Evolutionary conservation across 2,329 filamentous ascomycete genomes (phyloP).

Genomic region (Fusarium agapanthi): DNA sequence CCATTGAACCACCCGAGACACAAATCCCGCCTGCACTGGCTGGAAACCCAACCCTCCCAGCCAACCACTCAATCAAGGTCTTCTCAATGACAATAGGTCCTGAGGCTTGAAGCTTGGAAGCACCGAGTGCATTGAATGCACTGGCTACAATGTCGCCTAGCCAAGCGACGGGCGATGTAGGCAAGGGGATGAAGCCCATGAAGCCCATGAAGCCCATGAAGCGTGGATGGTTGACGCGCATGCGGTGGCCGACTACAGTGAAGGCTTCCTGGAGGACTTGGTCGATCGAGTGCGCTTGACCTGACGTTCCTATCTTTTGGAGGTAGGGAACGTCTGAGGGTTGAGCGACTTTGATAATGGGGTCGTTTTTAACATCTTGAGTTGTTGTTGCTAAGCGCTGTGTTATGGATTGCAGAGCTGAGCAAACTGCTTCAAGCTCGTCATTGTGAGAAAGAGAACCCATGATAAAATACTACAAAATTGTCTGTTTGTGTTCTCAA

Average conservation of each 20-base stretch:
- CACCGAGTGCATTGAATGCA: conserved; percentile 35
- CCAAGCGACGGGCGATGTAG: conserved; percentile 35
- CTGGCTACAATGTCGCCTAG: conserved; percentile 31
- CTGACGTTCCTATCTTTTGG: conserved; percentile 9
- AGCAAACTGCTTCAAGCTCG: conserved; percentile 12
- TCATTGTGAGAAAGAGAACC: not conserved
- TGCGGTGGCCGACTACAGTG: conserved; percentile 11
- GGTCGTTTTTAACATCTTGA: conserved; percentile 7
- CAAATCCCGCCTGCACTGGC: conserved; percentile 33
- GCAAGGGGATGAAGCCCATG: conserved; percentile 38
- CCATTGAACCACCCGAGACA: conserved; percentile 42
- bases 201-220: conserved; percentile 39
- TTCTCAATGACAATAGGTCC: conserved; percentile 39
- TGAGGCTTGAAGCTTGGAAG: conserved; percentile 32
- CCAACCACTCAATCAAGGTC: conserved; percentile 37
- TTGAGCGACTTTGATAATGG: conserved; percentile 24
- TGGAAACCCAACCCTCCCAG: conserved; percentile 18
- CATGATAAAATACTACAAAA: not conserved
- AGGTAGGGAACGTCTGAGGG: conserved; percentile 14
- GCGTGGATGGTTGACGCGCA: conserved; percentile 25
- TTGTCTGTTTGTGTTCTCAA: not conserved
- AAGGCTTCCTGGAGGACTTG: conserved; percentile 23
- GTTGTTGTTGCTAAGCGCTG: conserved; percentile 4
- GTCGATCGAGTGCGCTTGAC: conserved; percentile 6
- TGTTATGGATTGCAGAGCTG: conserved; percentile 5